Evolutionary conservation across 306 rosid species (phyloP).

Genomic region (Ochetophila trinervis): DNA sequence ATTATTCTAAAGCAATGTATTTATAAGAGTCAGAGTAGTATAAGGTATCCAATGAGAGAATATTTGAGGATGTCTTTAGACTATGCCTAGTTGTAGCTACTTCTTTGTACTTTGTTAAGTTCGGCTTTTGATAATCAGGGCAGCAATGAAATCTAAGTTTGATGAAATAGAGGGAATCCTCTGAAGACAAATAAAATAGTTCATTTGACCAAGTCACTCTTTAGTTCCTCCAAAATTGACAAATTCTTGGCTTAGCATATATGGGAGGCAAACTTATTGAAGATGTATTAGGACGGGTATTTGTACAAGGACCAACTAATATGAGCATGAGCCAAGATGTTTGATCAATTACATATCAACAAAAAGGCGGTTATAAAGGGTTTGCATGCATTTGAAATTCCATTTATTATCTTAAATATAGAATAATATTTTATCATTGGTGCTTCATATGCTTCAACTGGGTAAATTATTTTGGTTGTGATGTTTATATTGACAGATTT

Average conservation of each 20-base stretch:
- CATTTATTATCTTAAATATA: no score
- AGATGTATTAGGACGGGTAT: no score
- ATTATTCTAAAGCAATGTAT: background rate
- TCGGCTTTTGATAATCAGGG: slow-evolving; percentile 16
- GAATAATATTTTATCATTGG: no score
- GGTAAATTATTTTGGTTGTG: no score
- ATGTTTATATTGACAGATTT: no score
- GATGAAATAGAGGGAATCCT: no score
- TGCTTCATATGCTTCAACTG: no score
- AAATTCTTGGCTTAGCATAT: background rate
- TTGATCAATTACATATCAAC: no score
- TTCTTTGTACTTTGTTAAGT: slow-evolving; percentile 22
- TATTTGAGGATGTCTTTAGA: slow-evolving; percentile 15
- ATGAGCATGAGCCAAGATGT: no score
- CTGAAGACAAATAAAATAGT: background rate
- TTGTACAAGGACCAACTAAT: no score
- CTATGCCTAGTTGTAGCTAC: slow-evolving; percentile 17
- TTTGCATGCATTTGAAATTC: no score
- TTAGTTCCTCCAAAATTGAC: background rate
- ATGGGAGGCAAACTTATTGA: background rate
- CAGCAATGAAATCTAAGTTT: background rate
- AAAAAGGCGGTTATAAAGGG: no score
- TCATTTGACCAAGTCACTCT: slow-evolving; percentile 3
- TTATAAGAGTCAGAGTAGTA: slow-evolving; percentile 22
- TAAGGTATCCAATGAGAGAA: slow-evolving; percentile 15